Evolutionary conservation across 2,329 filamentous ascomycete species (phyloP).

Genomic region (Hypoxylon sp.): DNA sequence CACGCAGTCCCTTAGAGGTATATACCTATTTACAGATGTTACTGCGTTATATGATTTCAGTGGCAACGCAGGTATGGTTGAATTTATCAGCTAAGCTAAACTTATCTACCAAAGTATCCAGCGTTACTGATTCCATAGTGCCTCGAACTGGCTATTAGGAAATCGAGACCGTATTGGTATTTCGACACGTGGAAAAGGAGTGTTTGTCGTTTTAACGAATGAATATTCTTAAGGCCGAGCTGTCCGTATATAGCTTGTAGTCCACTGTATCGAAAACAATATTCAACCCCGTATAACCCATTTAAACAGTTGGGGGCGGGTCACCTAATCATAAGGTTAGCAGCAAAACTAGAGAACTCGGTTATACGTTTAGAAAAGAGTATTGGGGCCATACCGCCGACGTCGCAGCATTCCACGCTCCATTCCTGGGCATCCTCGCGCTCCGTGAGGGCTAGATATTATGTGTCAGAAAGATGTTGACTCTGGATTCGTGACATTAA

Average conservation of each 20-base stretch:
- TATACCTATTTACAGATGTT: no score
- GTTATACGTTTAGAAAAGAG: no score
- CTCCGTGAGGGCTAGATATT: conserved; percentile 7
- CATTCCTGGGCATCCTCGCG: conserved; percentile 16
- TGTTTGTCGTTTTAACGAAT: neutral
- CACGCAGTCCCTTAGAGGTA: no score
- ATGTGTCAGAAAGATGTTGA: conserved; percentile 1
- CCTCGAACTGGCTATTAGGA: neutral
- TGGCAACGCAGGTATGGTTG: no score
- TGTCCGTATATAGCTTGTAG: neutral
- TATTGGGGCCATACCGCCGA: no score
- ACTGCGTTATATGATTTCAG: no score
- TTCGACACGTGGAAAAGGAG: neutral
- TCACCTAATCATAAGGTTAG: no score
- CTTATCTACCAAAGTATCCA: neutral
- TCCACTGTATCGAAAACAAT: neutral
- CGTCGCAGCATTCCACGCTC: conserved; percentile 15
- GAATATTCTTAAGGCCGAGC: neutral
- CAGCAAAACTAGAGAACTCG: no score
- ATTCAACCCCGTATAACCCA: neutral
- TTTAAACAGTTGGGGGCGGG: no score
- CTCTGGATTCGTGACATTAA: neutral
- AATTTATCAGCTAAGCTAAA: no score
- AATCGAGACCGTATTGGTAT: neutral
- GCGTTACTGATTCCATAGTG: neutral